These are phyloP conservation scores for Epichloe gansuensis DNA, from an alignment of 2,329 filamentous ascomycete genomes.

Conservation along the genomic window DNA sequence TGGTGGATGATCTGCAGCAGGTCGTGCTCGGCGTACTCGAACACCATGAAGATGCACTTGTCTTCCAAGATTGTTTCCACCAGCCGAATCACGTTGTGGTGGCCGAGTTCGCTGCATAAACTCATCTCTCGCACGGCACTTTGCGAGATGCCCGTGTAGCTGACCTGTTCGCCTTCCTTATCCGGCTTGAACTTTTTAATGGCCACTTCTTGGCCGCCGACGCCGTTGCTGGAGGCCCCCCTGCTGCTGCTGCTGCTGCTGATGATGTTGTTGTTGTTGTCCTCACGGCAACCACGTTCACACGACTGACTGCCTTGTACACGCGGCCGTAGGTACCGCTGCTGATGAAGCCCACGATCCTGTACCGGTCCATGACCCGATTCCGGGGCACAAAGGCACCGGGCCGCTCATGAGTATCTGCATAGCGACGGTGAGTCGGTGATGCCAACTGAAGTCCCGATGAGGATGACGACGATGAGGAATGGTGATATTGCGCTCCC, in stretches of 20 bases:
- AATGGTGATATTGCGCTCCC: conserved; percentile 14
- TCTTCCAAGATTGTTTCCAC: conserved; percentile 95
- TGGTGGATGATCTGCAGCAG: conserved; percentile 96
- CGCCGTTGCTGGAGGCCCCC: conserved; percentile 23
- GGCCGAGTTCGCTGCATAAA: conserved; percentile 79
- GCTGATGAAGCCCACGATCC: conserved; percentile 95
- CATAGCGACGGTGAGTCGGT: conserved; percentile 23
- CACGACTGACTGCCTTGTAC: conserved; percentile 77
- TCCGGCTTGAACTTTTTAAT: conserved; percentile 99
- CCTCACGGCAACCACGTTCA: conserved; percentile 3
- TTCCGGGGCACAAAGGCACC: conserved; percentile 62
- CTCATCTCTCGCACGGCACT: conserved; percentile 97
- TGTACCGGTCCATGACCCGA: conserved; percentile 83
- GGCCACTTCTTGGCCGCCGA: conserved; percentile 66
- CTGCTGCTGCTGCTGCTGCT: conserved; percentile 1
- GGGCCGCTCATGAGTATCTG: conserved; percentile 43
- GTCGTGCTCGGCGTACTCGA: conserved; percentile 97
- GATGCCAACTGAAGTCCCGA: conserved; percentile 7
- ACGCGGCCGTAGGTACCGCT: conserved; percentile 96
- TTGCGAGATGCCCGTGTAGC: conserved; percentile 96
- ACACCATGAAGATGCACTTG: conserved; percentile 99
- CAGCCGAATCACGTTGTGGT: conserved; percentile 80
- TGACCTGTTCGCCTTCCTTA: conserved; percentile 88
- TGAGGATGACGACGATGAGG: conserved; percentile 11
- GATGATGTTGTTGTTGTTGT: conserved; percentile 1